A percentile compares a stretch with the other conserved stretches of the same genome.
Conservation (phyloP, 2,329 filamentous ascomycete species). For the Phyllachora maydis region DNA sequence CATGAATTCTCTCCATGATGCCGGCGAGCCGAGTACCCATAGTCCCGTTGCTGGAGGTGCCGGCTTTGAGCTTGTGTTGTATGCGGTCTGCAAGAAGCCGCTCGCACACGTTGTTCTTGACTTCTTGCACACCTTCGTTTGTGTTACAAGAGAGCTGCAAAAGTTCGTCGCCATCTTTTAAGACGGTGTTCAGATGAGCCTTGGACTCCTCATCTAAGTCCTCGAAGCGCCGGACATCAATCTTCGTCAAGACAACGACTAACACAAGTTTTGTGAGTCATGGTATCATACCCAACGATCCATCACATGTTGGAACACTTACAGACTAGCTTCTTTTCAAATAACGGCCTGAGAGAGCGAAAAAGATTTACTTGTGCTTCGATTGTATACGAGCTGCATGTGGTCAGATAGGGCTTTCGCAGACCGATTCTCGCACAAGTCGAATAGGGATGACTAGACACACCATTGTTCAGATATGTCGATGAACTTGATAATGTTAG, state of each 20-base stretch:
- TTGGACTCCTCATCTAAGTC: conserved; percentile 67
- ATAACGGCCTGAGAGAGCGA: conserved; percentile 89
- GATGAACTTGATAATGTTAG: too few relatives aligned
- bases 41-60: conserved; percentile 54
- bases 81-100: conserved; percentile 83
- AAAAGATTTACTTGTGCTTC: conserved; percentile 86
- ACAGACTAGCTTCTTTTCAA: conserved; percentile 95
- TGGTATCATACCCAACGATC: too few relatives aligned
- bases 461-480: conserved; percentile 93
- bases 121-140: conserved; percentile 78
- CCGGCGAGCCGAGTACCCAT: conserved; percentile 71
- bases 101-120: conserved; percentile 91
- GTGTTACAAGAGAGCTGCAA: conserved; percentile 90
- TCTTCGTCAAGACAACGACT: conserved; percentile 97
- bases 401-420: too few relatives aligned
- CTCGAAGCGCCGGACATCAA: conserved; percentile 74
- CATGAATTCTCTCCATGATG: conserved; percentile 85
- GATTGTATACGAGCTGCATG: conserved; percentile 83
- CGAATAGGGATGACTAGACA: too few relatives aligned
- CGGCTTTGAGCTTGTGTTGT: conserved; percentile 87
- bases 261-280: too few relatives aligned
- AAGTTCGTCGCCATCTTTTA: conserved; percentile 81
- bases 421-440: too few relatives aligned
- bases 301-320: too few relatives aligned
- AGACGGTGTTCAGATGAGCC: conserved; percentile 54